These are phyloP conservation scores for Microsporum audouinii DNA, from an alignment of 2,329 filamentous ascomycete species.

Conservation along the genomic window DNA sequence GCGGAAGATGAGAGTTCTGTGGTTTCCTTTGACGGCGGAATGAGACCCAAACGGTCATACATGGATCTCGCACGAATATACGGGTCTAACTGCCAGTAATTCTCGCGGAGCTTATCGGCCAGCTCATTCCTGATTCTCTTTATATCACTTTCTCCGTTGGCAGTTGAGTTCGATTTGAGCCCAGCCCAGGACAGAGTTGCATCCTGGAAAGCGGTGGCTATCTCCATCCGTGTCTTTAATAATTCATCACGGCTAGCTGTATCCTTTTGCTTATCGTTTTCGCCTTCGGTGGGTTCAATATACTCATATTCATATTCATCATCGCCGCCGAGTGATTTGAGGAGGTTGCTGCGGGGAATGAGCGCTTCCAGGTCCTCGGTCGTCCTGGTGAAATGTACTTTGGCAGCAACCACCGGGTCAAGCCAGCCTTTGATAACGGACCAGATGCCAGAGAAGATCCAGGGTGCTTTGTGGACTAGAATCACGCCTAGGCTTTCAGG, in stretches of 20 bases:
- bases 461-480: constrained; percentile 89
- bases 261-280: constrained; percentile 65
- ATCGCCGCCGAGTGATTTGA: constrained; percentile 73
- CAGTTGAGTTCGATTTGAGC: constrained; percentile 32
- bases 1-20: background rate
- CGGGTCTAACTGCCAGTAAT: constrained; percentile 85
- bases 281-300: constrained; percentile 59
- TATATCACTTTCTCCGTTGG: constrained; percentile 38
- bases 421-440: constrained; percentile 91
- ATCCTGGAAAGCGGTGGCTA: constrained; percentile 64
- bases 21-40: constrained; percentile 10
- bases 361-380: constrained; percentile 66
- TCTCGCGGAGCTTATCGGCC: constrained; percentile 52
- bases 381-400: constrained; percentile 86
- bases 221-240: constrained; percentile 48
- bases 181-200: constrained; percentile 66
- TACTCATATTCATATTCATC: constrained; percentile 80
- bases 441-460: constrained; percentile 98
- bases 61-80: constrained; percentile 71
- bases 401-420: constrained; percentile 86
- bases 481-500: constrained; percentile 84
- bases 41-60: constrained; percentile 68
- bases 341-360: constrained; percentile 58
- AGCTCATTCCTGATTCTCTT: constrained; percentile 50
- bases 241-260: constrained; percentile 54